Evolutionary conservation across 1,139 yeast species (phyloP), one percentile per base, ranked within the genome.

Genomic region (Wickerhamiella pararugosa): DNA sequence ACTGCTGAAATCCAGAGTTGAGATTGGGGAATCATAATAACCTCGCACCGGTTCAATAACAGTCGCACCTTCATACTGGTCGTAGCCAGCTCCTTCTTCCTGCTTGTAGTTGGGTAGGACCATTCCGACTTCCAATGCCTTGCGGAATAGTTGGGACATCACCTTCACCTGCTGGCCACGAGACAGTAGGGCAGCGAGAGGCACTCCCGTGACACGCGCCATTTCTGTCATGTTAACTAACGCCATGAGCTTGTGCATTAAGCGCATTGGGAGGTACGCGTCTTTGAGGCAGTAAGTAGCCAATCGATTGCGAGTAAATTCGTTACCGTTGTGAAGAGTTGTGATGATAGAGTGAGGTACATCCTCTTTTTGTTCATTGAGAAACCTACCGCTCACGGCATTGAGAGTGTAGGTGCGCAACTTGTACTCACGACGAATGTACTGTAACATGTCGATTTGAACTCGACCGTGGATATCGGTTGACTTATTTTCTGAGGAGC

Each of bases 161-260:
- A 92, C 98, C 60, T 92, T 92, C 58, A 92, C 87, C 61, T 92
- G 98, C 64, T 92, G 99, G 33, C 99, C 99, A 56, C 99, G 72
- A 9, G 93, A 62, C 40, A 92, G 64, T 43, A 92, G 69, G 56
- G 79, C 90, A 0, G 95, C 81, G 55, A 92, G 86, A 0, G 99
- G 98, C 5, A 92, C 97, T 49, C 99, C 99, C 0, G 98, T 90
- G 33, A 92, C 99, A 66, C 99, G 80, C 1, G 98, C 96, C 98
- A 92, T 92, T 64, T 92, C 99, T 0, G 97, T 87, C 61, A 92
- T 90, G 54, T 92, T 92, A 47, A 92, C 94, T 49, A 92, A 67
- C 54, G 96, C 87, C 98, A 92, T 92, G 42, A 92, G 69, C 54
- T 87, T 92, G 52, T 87, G 96, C 56, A 90, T 63, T 34, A 92